Percentiles rank a stretch among this genome's conserved stretches.
These are phyloP conservation scores for Pseudocercospora fijiensis DNA, from an alignment of 2,329 filamentous ascomycete species.

Conservation along the genomic window DNA sequence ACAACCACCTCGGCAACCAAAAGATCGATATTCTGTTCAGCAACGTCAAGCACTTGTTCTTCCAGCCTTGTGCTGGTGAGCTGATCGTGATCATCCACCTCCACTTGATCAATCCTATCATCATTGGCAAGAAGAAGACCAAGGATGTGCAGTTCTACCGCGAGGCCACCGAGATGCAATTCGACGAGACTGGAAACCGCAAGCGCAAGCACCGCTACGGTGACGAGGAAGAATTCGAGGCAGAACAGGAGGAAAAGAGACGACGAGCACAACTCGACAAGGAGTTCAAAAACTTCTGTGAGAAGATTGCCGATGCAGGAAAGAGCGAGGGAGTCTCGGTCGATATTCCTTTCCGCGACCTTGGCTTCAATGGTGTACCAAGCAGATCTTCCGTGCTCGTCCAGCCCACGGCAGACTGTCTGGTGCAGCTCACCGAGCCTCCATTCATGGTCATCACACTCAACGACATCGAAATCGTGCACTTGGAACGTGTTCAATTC, in stretches of 20 bases:
- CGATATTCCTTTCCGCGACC: conserved; percentile 93
- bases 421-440: conserved; percentile 94
- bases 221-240: conserved; percentile 97
- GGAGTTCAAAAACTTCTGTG: conserved; percentile 91
- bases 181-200: conserved; percentile 96
- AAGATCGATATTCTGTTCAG: conserved; percentile 93
- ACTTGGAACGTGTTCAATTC: conserved; percentile 92
- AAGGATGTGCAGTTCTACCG: conserved; percentile 98
- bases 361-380: conserved; percentile 95
- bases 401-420: conserved; percentile 92
- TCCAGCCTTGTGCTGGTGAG: conserved; percentile 95
- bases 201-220: conserved; percentile 97
- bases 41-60: conserved; percentile 98
- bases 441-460: conserved; percentile 95
- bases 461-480: conserved; percentile 92
- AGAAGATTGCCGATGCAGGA: conserved; percentile 95
- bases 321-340: conserved; percentile 88
- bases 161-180: conserved; percentile 96
- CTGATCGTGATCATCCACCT: conserved; percentile 97
- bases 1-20: conserved; percentile 77
- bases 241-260: conserved; percentile 93
- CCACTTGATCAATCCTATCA: conserved; percentile 95
- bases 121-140: conserved; percentile 98
- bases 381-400: conserved; percentile 94
- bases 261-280: conserved; percentile 89